Evolutionary conservation across 1,284 basidiomycete species (phyloP).

Genomic region (Trichosporon sp.): DNA sequence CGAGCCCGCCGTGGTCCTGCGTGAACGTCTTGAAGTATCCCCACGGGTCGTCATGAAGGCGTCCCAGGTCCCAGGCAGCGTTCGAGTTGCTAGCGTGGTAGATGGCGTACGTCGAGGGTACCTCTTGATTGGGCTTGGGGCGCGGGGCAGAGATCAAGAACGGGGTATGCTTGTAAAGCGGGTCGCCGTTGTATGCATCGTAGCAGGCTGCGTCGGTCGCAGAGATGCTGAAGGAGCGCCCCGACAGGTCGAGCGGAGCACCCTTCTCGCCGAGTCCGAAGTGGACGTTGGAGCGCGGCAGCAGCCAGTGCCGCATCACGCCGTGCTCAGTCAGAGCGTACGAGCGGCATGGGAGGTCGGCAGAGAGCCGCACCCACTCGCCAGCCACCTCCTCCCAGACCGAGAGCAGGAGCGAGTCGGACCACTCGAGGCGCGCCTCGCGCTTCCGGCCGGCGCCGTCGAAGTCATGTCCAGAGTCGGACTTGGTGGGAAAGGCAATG

Average conservation of each 20-base stretch:
- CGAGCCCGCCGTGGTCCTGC: constrained; percentile 57
- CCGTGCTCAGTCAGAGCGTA: constrained; percentile 56
- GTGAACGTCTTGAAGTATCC: constrained; percentile 56
- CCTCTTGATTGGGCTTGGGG: constrained; percentile 34
- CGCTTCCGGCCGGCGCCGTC: constrained; percentile 34
- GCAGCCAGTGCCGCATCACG: constrained; percentile 49
- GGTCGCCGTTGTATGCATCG: constrained; percentile 56
- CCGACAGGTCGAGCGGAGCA: constrained; percentile 54
- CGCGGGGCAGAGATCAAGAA: constrained; percentile 54
- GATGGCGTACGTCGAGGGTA: constrained; percentile 52
- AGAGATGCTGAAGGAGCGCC: constrained; percentile 49
- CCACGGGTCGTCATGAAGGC: constrained; percentile 56
- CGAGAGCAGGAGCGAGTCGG: constrained; percentile 45
- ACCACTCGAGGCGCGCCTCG: constrained; percentile 39
- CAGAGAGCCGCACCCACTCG: constrained; percentile 41
- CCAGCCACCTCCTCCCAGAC: constrained; percentile 45
- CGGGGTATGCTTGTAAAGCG: constrained; percentile 59
- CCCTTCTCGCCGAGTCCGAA: constrained; percentile 58
- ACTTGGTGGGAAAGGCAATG: constrained; percentile 39
- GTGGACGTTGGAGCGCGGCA: constrained; percentile 47
- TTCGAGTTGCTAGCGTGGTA: constrained; percentile 56
- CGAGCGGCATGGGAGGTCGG: constrained; percentile 52
- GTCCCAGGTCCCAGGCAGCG: constrained; percentile 56
- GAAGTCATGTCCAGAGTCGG: constrained; percentile 27
- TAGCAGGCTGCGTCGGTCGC: constrained; percentile 56